Evolutionary conservation across 192 early-diverging fungal species (phyloP), one percentile per base, ranked within the genome.

Genomic region (Backusella circina): DNA sequence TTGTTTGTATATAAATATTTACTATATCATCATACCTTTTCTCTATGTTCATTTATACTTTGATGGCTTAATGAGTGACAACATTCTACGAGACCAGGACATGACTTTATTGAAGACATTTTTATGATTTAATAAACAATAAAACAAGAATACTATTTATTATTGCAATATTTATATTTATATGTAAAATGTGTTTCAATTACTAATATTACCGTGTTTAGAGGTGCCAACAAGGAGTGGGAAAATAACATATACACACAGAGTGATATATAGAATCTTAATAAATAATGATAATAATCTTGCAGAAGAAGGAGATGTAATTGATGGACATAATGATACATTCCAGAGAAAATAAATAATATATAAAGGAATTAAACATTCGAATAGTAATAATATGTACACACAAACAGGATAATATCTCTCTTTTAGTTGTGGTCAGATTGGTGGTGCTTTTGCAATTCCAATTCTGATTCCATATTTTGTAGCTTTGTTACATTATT

Each of bases 391-490:
- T 3, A 61, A 61, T 61, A 61, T 61, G 54, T 61, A 61, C 54
- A 57, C 23, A 57, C 8, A 57, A 26, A 61, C 23, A 61, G 13
- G 5, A 61, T 4, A 18, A 41, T 41, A 61, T 54, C 21, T 54
- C 6, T 10, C 2, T 57, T 21, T 54, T 54, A 1, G 1, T 54
- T 26, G 10, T 61, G 18, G 26, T 61, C 54, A 3, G 10, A 26
- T 13, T 61, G 54, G 26, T 61, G 26, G 26, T 61, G 26, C 23
- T 61, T 61, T 61, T 26, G 54, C 2, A 28, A 28, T 26, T 61
- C 54, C 54, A 61, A 61, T 28, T 61, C 54, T 28, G 54, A 61
- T 61, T 61, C 54, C 54, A 61, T 61, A 26, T 61, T 61, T 61
- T 61, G 54, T 28, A 61, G 13, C 28, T 61, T 61, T 28, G 54